Percentiles rank a stretch among this genome's conserved stretches.
These are phyloP conservation scores for Paramyrothecium sp. DNA, from an alignment of 2,329 filamentous ascomycete species.

Conservation along the genomic window DNA sequence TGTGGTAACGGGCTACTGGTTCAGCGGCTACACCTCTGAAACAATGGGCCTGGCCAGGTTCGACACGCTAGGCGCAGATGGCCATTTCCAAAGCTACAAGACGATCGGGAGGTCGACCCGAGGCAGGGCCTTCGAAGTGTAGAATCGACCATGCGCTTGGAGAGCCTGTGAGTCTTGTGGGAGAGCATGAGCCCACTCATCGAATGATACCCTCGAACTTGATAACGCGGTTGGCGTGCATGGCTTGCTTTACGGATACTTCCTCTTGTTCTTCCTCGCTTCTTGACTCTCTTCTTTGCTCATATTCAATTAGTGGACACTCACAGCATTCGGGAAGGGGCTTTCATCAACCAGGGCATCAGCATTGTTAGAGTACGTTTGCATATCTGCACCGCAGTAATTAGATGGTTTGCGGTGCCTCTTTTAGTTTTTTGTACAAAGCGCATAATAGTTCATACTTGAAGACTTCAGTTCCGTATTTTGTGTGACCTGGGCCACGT, in stretches of 20 bases:
- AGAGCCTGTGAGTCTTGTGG: not conserved
- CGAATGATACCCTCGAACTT: not conserved
- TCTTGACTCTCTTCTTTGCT: not conserved
- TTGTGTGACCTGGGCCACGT: too few relatives aligned
- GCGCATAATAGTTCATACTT: too few relatives aligned
- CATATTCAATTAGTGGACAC: not conserved
- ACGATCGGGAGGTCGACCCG: conserved; percentile 47
- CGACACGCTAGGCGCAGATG: conserved; percentile 50
- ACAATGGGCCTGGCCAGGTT: conserved; percentile 47
- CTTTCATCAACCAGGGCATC: not conserved
- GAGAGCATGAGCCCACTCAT: not conserved
- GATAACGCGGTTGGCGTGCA: too few relatives aligned
- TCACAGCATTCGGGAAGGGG: not conserved
- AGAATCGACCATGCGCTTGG: not conserved
- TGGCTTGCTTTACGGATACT: not conserved
- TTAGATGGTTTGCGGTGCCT: not conserved
- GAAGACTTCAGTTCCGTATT: too few relatives aligned
- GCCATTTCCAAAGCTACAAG: conserved; percentile 50
- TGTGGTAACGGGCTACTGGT: conserved; percentile 87
- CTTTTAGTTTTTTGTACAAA: not conserved
- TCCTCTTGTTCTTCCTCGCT: not conserved
- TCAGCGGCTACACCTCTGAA: conserved; percentile 59
- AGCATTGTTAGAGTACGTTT: not conserved
- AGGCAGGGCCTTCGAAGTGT: conserved; percentile 22
- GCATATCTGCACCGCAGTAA: not conserved